These are phyloP conservation scores for Fraxinus pennsylvanica DNA, from an alignment of 257 asterid species.

Conservation along the genomic window DNA sequence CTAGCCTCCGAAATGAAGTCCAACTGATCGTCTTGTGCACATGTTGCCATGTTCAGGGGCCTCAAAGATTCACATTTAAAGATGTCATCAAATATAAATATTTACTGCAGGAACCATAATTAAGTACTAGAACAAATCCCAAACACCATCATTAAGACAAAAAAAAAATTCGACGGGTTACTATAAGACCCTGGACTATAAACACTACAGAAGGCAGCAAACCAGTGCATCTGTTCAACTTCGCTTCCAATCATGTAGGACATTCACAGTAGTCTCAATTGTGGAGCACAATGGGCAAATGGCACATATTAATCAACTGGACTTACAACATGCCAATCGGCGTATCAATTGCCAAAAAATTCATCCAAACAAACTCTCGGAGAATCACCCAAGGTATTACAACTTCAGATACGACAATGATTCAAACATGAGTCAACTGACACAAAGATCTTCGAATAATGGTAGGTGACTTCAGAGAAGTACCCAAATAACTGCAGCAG, in stretches of 20 bases:
- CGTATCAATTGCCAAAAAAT: not conserved
- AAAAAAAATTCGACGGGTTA: slow-evolving; percentile 12
- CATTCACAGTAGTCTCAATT: slow-evolving; percentile 11
- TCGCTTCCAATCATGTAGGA: slow-evolving; percentile 14
- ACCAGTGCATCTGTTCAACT: slow-evolving; percentile 8
- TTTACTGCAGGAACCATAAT: slow-evolving; percentile 17
- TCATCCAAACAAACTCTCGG: slow-evolving; percentile 2
- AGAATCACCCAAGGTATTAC: slow-evolving; percentile 20
- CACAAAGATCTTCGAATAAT: slow-evolving; percentile 16
- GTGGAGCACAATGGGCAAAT: not conserved
- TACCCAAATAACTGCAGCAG: slow-evolving; percentile 19
- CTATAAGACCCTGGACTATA: not conserved
- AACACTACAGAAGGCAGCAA: slow-evolving; percentile 11
- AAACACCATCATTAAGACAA: not conserved
- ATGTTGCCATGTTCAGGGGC: slow-evolving; percentile 3
- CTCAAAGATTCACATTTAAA: slow-evolving; percentile 11
- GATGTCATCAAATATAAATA: slow-evolving; percentile 16
- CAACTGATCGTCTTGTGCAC: slow-evolving; percentile 10
- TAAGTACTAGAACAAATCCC: not conserved
- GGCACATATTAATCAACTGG: not conserved
- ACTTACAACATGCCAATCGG: not conserved
- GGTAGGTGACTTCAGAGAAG: slow-evolving; percentile 22
- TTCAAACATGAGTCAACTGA: slow-evolving; percentile 22
- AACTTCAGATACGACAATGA: slow-evolving; percentile 27
- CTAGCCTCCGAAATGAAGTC: slow-evolving; percentile 24